Evolutionary conservation across 1,139 yeast genomes (phyloP), one percentile per base, ranked within the genome.

Genomic region (Barnettozyma hawaiiensis): DNA sequence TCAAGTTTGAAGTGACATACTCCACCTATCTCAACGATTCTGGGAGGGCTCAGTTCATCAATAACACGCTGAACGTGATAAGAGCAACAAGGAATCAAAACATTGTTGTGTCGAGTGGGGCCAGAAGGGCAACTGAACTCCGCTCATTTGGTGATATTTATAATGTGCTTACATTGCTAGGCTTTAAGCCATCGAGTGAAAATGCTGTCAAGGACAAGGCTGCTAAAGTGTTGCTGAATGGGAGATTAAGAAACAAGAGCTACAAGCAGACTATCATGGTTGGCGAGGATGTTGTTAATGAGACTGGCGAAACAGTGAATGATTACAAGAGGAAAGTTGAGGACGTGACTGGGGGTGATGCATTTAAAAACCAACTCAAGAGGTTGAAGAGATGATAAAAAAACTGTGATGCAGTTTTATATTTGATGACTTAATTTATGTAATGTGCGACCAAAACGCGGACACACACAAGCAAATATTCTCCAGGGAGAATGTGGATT

Each of bases 21-120:
- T 24, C 52, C 61, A 67, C 77, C 14, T 69, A 77, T 36, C 65
- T 81, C 27, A 64, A 74, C 7, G 63, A 72, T 5, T 73, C 71
- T 45, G 61, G 69, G 28, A 69, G 90, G 43, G 70, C 76, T 44
- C 76, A 76, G 42, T 76, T 83, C 53, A 79, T 90, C 39, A 71
- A 80, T 39, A 90, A 87, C 57, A 77, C 81, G 2, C 71, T 85
- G 40, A 82, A 85, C 55, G 71, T 92, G 16, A 73, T 89, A n/a
- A 67, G 98, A 49, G 87, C 96, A 4, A 75, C 95, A 2, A 70
- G 97, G 51, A 75, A 81, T 24, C 73, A 87, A 37, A 97, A 97
- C 0, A 61, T 92, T 19, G 70, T 92, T 5, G 70, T 89, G 6
- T 77, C 92, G 16, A 79, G 94, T 56, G 97, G 96, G 3, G 85